Evolutionary conservation across 164 flowering plant species (phyloP), one percentile per base, ranked within the genome.

Genomic region (Magnolia kwangsiensis): DNA sequence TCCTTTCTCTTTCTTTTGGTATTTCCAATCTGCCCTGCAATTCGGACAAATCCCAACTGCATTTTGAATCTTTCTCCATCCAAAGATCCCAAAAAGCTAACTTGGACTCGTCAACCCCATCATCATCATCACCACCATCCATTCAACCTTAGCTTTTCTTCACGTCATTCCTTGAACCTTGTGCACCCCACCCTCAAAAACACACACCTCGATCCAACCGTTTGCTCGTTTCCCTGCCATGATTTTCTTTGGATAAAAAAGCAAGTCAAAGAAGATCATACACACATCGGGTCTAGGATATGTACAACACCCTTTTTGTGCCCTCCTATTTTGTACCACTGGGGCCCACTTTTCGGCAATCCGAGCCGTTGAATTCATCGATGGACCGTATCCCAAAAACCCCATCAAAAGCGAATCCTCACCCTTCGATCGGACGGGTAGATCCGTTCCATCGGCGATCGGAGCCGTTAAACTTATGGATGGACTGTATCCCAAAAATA

Each of bases 41-140:
- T n/a, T 55, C 50, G 8, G 9, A 19, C 14, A 21, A 7, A 7
- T 13, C 37, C 77, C 23, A 51, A 7, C 13, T 59, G 14, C 27
- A 16, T 10, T 73, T 45, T 50, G 50, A 19, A 51, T 63, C 58
- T 49, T 65, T 27, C 71, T 74, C 63, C 27, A 66, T 21, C 71
- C 69, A 14, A 18, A 63, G 66, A 58, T 76, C 67, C 73, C 61
- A 61, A 76, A 87, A 82, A 83, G 87, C n/a, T 14, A 83, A 76
- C 81, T 86, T 87, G 84, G 90, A 85, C 87, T 80, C 82, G 87
- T 86, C 87, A 85, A 87, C 79, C 80, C 83, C 78, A 82, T 82
- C 73, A 82, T 84, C 80, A 75, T 51, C 50, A 49, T 31, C 51
- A 16, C 66, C 61, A 55, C 51, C 75, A 64, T 58, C 75, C 75